Base-by-base conservation (phyloP, 2,329 filamentous ascomycete species). In the Hypoxylon sp. region DNA sequence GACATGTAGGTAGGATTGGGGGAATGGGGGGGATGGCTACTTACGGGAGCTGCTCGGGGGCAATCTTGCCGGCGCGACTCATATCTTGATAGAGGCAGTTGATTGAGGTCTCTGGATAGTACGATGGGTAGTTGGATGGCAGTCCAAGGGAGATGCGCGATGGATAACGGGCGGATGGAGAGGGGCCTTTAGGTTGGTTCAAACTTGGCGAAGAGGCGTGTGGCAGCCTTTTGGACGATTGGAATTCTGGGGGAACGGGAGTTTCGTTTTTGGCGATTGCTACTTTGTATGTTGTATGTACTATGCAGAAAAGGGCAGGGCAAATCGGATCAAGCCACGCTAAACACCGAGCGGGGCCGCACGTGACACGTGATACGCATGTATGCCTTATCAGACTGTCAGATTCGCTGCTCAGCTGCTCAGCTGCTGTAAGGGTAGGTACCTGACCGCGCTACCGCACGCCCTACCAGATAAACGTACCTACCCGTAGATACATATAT, bases 41-140 rank as follows among this genome's bases (percentile, higher is more conserved):
- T 75, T 82, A 96, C 92, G 92, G 90, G 85, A 98, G 98, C 83
- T 97, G 93, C 90, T 99, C 95, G 81, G 95, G 93, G 82, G 93
- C 93, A 85, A 98, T 90, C 87, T 97, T 98, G 81, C 88, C 89
- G 83, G 87, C 88, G 82, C 91, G 90, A 92, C 89, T 96, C 92
- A 96, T 96, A 88, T 87, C 89, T 92, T 87, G 83, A 80, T 79
- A 77, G 73, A 64, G 60, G 52, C 58, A 60, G 31, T 57, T 63
- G 49, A 29, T 63, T 53, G 53, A 54, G 52, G 18, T 45, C 47
- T 61, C 62, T 57, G 58, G 37, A 53, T 42, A 45, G 17, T 55
- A 24, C 24, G 23, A 33, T 60, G 60, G 47, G 58, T 61, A 43
- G 55, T 62, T 66, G 62, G 62, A 64, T 66, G 53, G 45, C 51